Evolutionary conservation across 495 filamentous ascomycete genomes (phyloP), one percentile per base, ranked within the genome.

Genomic region (Symbiotaphrina buchneri): DNA sequence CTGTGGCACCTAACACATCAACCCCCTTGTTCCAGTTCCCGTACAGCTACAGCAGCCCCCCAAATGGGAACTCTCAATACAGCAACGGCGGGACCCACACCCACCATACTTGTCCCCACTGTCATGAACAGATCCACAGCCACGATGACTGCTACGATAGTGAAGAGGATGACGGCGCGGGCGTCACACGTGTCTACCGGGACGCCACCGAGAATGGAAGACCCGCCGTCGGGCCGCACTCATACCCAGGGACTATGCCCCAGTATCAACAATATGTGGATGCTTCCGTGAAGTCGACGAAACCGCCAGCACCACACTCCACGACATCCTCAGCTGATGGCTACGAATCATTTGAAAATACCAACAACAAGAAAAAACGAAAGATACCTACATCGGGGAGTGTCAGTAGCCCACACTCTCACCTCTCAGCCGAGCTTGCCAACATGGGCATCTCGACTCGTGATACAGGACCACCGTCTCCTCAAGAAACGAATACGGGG

Each of bases 281-380:
- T 19, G 16, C 25, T 3, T 22, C 30, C 4, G 13, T 19, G 15
- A 8, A 1, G 14, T 22, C 24, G 33, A 7, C 26, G 35, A 35
- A 37, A 21, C 33, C 45, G 13, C 39, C 41, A 23, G 46, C 44
- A 22, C 44, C 52, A 1, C 40, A 34, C 10, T 56, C 54, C 15
- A 41, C 51, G 22, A 41, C 47, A 18, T 48, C 50, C 17, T 42
- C 58, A 5, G 68, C 64, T 4, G 90, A 95, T 48, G 82, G 87
- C 18, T 94, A 95, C 47, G 90, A 95, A 46, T 84, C 78, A 11
- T 90, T 93, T 43, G 87, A 99, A 47, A 95, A 99, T 42, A 93
- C 81, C 31, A 95, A 93, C 47, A 95, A 99, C 48, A 99, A 99
- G 52, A 97, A 95, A 57, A 97, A 99, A 50, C 68, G 90, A 35